Evolutionary conservation across 2,329 filamentous ascomycete genomes (phyloP), one percentile per base, ranked within the genome.

Genomic region (Lachnellula occidentalis): DNA sequence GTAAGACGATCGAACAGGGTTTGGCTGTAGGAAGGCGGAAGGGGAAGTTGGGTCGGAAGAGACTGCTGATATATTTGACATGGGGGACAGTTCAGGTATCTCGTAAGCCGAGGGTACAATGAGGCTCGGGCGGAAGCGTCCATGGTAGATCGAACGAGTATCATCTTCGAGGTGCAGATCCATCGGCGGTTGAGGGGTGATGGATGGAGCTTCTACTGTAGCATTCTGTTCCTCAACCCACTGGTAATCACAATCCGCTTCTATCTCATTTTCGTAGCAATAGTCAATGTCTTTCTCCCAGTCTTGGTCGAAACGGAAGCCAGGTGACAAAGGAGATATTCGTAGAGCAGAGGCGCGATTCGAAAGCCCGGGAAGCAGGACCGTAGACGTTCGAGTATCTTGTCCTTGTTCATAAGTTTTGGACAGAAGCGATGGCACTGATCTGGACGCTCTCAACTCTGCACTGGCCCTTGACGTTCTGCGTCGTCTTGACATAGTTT

Each of bases 201-300:
- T 19, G 3, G 54, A 34, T 48, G 51, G 54, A 61, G 64, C 14
- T 70, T 72, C 50, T 70, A 69, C 52, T 7, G 45, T 22, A 15
- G 50, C 56, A 19, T 46, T 45, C 22, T 62, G 56, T 47, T 58
- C 59, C 11, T 83, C 81, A 50, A 79, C 80, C 83, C 83, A 86
- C 45, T 83, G 78, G 61, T 84, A 86, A 58, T 86, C 78, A 64
- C 81, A 86, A 67, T 86, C 75, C 7, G 82, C 83, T 66, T 87
- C 84, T 12, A 78, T 82, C 60, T 83, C 83, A 61, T 87, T 81
- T 60, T 86, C 83, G 64, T 87, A 87, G 65, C 81, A 86, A 68
- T 86, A 87, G 65, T 87, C 84, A 57, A 87, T 86, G 58, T 82
- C 82, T 50, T 85, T 82, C 63, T 87, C 84, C 84, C 84, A 87